phyloP scores from a whole-genome alignment of 2,329 filamentous ascomycete species.

The Sporothrix brunneoviolacea region DNA sequence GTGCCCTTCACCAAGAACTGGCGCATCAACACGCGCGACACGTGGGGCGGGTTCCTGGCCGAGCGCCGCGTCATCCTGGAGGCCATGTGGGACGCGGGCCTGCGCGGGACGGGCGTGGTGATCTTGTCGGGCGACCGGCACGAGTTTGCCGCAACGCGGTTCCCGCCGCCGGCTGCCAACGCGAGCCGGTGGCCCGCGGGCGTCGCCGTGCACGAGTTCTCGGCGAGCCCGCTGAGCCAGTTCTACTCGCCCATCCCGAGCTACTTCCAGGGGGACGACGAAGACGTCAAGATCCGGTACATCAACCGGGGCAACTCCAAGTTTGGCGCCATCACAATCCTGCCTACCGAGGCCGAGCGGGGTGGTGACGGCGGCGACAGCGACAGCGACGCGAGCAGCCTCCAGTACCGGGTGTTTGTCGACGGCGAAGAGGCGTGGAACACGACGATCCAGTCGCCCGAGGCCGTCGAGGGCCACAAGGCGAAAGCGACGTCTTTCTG shows the following conservation, averaged over 20 bases:
- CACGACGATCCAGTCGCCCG: constrained; percentile 43
- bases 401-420: constrained; percentile 77
- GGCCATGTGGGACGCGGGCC: constrained; percentile 84
- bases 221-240: constrained; percentile 83
- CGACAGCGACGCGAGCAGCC: constrained; percentile 42
- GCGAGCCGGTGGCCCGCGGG: constrained; percentile 53
- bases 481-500: constrained; percentile 38
- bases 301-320: constrained; percentile 82
- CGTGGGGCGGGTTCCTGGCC: constrained; percentile 84
- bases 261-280: constrained; percentile 72
- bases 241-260: constrained; percentile 84
- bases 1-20: constrained; percentile 98
- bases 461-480: constrained; percentile 25
- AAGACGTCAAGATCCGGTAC: constrained; percentile 82
- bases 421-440: constrained; percentile 77
- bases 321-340: constrained; percentile 74
- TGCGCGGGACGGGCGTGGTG: constrained; percentile 66
- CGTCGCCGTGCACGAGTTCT: constrained; percentile 80
- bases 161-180: constrained; percentile 53
- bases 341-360: constrained; percentile 36
- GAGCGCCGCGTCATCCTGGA: constrained; percentile 77
- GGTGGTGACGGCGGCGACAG: constrained; percentile 24
- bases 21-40: constrained; percentile 80
- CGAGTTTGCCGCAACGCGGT: constrained; percentile 86
- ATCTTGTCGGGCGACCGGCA: constrained; percentile 90